Evolutionary conservation across 805 yeast genomes (phyloP).

Genomic region (Lachancea fermentati): DNA sequence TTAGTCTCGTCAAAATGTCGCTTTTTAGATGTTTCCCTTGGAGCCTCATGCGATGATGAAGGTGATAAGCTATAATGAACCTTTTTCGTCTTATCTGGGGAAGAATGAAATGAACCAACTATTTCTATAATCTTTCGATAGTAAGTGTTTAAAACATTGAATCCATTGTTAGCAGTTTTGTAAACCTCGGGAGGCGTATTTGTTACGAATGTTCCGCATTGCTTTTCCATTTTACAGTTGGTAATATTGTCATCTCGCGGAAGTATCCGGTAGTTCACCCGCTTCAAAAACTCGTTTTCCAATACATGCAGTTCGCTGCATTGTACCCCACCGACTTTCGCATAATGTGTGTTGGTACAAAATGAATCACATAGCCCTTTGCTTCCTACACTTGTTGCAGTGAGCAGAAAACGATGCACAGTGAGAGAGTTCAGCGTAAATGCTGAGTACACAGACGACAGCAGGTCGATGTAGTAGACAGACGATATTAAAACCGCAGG

Average conservation of each 20-base stretch:
- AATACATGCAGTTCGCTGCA: conserved; percentile 75
- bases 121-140: conserved; percentile 45
- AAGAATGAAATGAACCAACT: conserved; percentile 38
- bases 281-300: conserved; percentile 78
- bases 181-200: conserved; percentile 5
- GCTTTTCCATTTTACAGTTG: conserved; percentile 34
- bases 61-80: too few species aligned
- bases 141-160: conserved; percentile 42
- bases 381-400: conserved; percentile 86
- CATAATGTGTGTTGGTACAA: conserved; percentile 89
- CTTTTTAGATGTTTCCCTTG: too few species aligned
- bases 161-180: conserved; percentile 25
- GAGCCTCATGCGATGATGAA: too few species aligned
- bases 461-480: conserved; percentile 84
- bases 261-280: conserved; percentile 73
- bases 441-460: conserved; percentile 68
- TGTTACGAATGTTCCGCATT: conserved; percentile 9
- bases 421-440: conserved; percentile 88
- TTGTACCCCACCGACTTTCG: conserved; percentile 92
- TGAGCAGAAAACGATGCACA: conserved; percentile 83
- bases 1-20: too few species aligned
- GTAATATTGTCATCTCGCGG: conserved; percentile 43
- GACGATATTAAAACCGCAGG: conserved; percentile 75
- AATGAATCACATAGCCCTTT: conserved; percentile 91
- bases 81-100: conserved; percentile 23